Percentiles rank a stretch among this genome's conserved stretches.
Evolutionary conservation across 1,139 yeast genomes (phyloP).

Genomic region (Lipomyces yarrowii): DNA sequence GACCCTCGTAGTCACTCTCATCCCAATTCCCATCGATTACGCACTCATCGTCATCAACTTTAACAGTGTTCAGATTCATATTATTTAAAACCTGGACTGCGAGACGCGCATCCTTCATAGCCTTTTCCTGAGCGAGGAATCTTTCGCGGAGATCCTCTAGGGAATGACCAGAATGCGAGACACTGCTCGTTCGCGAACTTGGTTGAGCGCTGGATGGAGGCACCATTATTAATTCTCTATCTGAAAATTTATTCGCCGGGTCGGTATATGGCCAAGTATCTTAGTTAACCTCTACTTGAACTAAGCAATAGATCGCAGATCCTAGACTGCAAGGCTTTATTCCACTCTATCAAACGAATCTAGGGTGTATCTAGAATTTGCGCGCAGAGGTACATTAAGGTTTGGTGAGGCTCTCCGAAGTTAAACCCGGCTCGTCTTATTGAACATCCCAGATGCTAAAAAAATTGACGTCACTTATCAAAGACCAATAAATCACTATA

Average conservation of each 20-base stretch:
- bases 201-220: neutral
- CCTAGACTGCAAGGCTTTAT: no score
- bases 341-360: neutral
- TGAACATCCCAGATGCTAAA: no score
- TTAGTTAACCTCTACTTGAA: neutral
- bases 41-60: conserved; percentile 44
- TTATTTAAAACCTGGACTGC: neutral
- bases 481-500: no score
- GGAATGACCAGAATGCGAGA: neutral
- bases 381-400: neutral
- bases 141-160: neutral
- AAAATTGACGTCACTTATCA: neutral
- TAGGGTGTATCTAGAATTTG: no score
- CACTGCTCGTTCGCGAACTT: neutral
- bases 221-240: neutral
- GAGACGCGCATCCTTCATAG: conserved; percentile 16
- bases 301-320: no score
- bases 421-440: neutral
- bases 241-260: neutral
- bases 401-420: no score
- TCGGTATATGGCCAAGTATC: neutral
- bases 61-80: conserved; percentile 36
- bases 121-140: conserved; percentile 15
- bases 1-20: conserved; percentile 11
- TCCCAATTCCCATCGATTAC: conserved; percentile 32